Base-by-base conservation (phyloP, 345 rosid species). In the Aethionema arabicum region DNA sequence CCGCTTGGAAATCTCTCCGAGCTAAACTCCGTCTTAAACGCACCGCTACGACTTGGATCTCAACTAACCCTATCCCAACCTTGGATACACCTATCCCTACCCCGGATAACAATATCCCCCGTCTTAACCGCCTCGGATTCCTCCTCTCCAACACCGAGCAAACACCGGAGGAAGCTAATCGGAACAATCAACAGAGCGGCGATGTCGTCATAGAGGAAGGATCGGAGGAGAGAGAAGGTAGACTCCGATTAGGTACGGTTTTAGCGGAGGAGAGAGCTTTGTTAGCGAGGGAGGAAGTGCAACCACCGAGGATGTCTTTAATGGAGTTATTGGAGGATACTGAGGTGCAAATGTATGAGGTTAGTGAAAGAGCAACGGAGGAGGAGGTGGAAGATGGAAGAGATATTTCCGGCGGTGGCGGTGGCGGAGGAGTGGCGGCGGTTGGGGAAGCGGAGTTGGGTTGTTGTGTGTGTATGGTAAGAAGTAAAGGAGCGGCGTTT, bases 401-500 rank as follows among this genome's bases (percentile, higher is more conserved):
- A 12, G 76, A 43, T 0, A 82, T 46, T 8, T 77, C 8, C 3
- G 61, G 30, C 6, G 70, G 42, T 0, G 52, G 37, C 0, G 76
- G 61, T 2, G 82, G 80, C 6, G 72, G 11, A 40, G 44, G 44
- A 40, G 44, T 12, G 44, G 44, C 11, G 44, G 44, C 44, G 10
- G 44, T 12, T 10, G 11, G 7, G 44, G 44, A 3, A 0, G 45
- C 65, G 1, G 93, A 87, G 71, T 49, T 61, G 16, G 68, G 72
- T 11, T 90, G 99, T 77, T 87, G 99, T 71, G 95, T 93, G 63
- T 93, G 99, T 83, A 90, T 93, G 99, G 82, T 90, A 51, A 84
- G 97, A 78, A 86, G 83, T 53, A 93, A 85, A 79, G 96, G 99
- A 3, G 83, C 99, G 39, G 97, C 99, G 13, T 89, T 93, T 77